These are phyloP conservation scores for Actinomortierella ambigua DNA, from an alignment of 371 early-diverging fungal species.

Conservation along the genomic window DNA sequence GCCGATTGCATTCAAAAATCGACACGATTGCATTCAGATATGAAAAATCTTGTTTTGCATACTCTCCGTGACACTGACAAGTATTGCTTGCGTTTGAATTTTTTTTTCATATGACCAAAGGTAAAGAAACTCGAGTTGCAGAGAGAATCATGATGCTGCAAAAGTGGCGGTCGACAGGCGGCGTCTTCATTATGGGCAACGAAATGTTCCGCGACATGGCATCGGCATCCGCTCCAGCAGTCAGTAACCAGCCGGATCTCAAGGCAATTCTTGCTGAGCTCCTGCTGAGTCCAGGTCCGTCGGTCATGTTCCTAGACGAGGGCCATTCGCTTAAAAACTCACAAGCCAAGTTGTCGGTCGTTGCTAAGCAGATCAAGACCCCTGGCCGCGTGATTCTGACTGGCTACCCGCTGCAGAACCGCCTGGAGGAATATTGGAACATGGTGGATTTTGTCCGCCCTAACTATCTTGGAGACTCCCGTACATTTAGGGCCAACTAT, in stretches of 20 bases:
- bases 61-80: not conserved
- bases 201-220: conserved; percentile 53
- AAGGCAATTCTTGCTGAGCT: conserved; percentile 3
- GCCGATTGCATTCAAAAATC: too few relatives aligned
- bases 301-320: conserved; percentile 83
- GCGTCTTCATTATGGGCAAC: conserved; percentile 74
- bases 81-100: not conserved
- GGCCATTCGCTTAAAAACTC: conserved; percentile 85
- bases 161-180: conserved; percentile 64
- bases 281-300: conserved; percentile 66
- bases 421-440: conserved; percentile 69
- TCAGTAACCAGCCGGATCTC: too few relatives aligned
- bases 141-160: conserved; percentile 25
- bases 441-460: conserved; percentile 79
- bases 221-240: not conserved
- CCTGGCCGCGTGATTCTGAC: conserved; percentile 78
- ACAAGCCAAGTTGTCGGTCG: conserved; percentile 25
- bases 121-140: not conserved
- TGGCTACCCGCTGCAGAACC: conserved; percentile 91
- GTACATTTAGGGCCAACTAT: conserved; percentile 64
- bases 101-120: not conserved
- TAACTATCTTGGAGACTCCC: conserved; percentile 58
- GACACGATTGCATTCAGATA: not conserved
- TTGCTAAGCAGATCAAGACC: conserved; percentile 55
- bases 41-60: not conserved